These are phyloP conservation scores for Pulveroboletus sp. DNA, from an alignment of 768 basidiomycete species.

Conservation along the genomic window DNA sequence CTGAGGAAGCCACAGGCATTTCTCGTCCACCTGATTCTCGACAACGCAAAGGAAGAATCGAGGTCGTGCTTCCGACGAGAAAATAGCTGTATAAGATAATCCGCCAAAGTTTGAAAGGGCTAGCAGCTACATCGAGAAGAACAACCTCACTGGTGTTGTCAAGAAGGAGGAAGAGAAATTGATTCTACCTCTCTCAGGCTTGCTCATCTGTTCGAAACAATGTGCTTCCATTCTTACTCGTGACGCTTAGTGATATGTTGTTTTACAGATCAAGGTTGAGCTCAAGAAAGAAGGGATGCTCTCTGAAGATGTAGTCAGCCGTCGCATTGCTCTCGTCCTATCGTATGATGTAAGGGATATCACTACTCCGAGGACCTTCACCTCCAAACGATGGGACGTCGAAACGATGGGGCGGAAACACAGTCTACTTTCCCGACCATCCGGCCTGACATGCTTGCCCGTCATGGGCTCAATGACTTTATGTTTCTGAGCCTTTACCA, in stretches of 20 bases:
- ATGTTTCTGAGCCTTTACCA: constrained; percentile 16
- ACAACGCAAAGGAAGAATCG: background rate
- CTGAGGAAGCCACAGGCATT: background rate
- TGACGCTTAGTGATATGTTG: too few relatives aligned
- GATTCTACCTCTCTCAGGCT: too few relatives aligned
- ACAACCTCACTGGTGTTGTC: background rate
- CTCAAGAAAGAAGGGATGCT: constrained; percentile 20
- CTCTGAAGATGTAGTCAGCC: constrained; percentile 18
- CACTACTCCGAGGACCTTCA: constrained; percentile 14
- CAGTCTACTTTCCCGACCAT: constrained; percentile 14
- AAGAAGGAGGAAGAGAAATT: constrained; percentile 15
- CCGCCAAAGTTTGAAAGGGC: constrained; percentile 9
- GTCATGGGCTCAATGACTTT: constrained; percentile 17
- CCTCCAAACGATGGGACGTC: too few relatives aligned
- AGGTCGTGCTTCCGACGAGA: constrained; percentile 13
- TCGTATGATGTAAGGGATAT: constrained; percentile 15
- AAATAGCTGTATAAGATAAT: constrained; percentile 5
- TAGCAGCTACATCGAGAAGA: constrained; percentile 4
- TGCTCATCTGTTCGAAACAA: too few relatives aligned
- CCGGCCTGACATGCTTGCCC: constrained; percentile 7
- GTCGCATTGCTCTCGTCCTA: constrained; percentile 1
- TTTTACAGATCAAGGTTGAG: constrained; percentile 8
- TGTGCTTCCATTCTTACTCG: too few relatives aligned
- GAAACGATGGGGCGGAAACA: constrained; percentile 18
- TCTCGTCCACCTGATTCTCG: background rate